Percentiles rank a stretch among this genome's conserved stretches.
Evolutionary conservation across 352 stramenopile species (phyloP).

Genomic region (Globisporangium emineosum): DNA sequence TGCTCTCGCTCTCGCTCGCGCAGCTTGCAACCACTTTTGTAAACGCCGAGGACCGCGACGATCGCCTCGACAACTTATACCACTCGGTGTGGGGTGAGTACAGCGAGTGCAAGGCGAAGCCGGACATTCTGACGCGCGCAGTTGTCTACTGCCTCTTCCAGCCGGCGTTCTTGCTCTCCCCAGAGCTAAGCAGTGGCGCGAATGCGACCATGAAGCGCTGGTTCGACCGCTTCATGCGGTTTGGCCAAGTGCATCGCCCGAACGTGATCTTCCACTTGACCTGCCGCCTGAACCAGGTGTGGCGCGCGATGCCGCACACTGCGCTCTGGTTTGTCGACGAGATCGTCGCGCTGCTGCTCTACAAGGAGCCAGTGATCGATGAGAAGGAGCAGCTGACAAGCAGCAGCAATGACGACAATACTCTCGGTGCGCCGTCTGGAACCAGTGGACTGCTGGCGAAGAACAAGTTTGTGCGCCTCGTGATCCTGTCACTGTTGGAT

Average conservation of each 20-base stretch:
- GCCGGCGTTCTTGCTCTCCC: conserved; percentile 47
- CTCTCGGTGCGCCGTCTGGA: neutral
- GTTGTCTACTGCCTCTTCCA: conserved; percentile 75
- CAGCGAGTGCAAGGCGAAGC: conserved; percentile 63
- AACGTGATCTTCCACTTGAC: conserved; percentile 81
- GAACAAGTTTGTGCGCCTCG: conserved; percentile 64
- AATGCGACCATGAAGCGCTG: conserved; percentile 51
- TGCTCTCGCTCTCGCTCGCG: conserved; percentile 49
- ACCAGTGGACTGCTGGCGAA: conserved; percentile 30
- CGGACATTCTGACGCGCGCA: conserved; percentile 58
- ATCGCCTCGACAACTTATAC: conserved; percentile 39
- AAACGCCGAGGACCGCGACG: conserved; percentile 19
- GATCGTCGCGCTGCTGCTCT: conserved; percentile 66
- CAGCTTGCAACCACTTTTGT: conserved; percentile 42
- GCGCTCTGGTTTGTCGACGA: conserved; percentile 60
- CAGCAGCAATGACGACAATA: neutral
- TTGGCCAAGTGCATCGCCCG: conserved; percentile 55
- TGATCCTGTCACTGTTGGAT: conserved; percentile 66
- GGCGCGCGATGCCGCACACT: conserved; percentile 44
- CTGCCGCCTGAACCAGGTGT: conserved; percentile 63
- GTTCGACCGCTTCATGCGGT: conserved; percentile 48
- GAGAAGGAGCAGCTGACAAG: conserved; percentile 47
- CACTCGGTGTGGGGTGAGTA: conserved; percentile 68
- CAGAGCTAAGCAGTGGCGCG: conserved; percentile 18
- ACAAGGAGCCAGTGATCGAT: conserved; percentile 75